phyloP scores from a whole-genome alignment of 2,329 filamentous ascomycete genomes.

The Chrysoporthe deuterocubensis region DNA sequence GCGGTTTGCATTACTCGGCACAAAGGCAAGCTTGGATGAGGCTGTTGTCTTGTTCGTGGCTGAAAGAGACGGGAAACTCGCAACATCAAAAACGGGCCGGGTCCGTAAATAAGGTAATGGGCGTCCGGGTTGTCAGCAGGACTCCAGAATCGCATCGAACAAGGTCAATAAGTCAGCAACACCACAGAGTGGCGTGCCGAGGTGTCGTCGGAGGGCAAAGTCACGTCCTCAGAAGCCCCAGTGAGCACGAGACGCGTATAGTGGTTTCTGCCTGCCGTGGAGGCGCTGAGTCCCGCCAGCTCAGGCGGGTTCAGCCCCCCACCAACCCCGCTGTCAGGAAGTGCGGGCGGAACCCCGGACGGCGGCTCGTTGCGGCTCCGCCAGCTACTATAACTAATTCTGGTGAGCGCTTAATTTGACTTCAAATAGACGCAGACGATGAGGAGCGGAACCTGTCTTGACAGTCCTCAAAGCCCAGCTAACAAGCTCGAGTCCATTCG shows the following conservation, averaged over 20 bases:
- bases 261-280: slow-evolving; percentile 21
- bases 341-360: neutral
- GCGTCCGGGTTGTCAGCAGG: neutral
- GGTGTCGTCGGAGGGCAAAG: neutral
- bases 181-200: slow-evolving; percentile 1
- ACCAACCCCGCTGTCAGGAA: neutral
- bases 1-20: neutral
- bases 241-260: slow-evolving; percentile 24
- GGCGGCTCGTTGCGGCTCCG: neutral
- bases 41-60: neutral
- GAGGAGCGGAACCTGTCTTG: neutral
- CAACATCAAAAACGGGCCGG: neutral
- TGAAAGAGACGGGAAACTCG: neutral
- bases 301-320: neutral
- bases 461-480: neutral
- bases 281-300: neutral
- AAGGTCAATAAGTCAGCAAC: slow-evolving; percentile 14
- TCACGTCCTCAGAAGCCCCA: slow-evolving; percentile 2
- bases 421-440: neutral
- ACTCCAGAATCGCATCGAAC: slow-evolving; percentile 22
- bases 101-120: neutral
- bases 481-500: neutral
- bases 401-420: neutral
- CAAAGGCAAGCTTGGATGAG: neutral
- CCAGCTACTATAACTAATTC: neutral